A percentile compares a stretch with the other conserved stretches of the same genome.
Evolutionary conservation across 2,329 filamentous ascomycete species (phyloP).

Genomic region (Pleomassaria siparia): DNA sequence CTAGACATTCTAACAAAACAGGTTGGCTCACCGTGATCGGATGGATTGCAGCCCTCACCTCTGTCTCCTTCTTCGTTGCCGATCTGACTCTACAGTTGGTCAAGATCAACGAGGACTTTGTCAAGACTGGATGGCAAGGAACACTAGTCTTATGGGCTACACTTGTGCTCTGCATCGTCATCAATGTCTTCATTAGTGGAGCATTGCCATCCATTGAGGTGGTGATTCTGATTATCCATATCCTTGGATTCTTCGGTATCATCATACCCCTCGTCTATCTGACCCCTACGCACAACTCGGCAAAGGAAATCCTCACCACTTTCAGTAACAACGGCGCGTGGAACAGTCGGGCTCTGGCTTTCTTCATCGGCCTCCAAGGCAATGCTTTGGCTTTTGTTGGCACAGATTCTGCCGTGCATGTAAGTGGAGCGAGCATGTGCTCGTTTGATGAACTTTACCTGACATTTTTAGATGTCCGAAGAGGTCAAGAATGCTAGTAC

Average conservation of each 20-base stretch:
- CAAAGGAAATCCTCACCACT: constrained; percentile 46
- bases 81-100: constrained; percentile 37
- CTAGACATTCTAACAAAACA: constrained; percentile 13
- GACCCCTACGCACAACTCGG: constrained; percentile 42
- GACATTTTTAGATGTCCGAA: constrained; percentile 38
- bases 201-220: constrained; percentile 54
- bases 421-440: constrained; percentile 16
- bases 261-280: constrained; percentile 46
- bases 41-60: constrained; percentile 46
- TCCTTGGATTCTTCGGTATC: constrained; percentile 57
- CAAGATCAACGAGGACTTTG: constrained; percentile 43
- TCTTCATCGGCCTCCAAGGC: constrained; percentile 46
- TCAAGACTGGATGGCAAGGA: constrained; percentile 50
- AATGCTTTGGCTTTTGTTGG: constrained; percentile 43
- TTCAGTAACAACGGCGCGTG: constrained; percentile 53
- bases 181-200: constrained; percentile 52
- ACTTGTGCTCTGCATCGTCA: constrained; percentile 42
- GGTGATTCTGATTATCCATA: constrained; percentile 51
- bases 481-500: constrained; percentile 41
- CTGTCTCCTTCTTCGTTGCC: constrained; percentile 38
- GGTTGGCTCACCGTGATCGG: constrained; percentile 50
- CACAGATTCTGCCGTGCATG: constrained; percentile 43
- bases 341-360: constrained; percentile 47
- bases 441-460: constrained; percentile 1
- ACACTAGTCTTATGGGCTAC: constrained; percentile 54